Base-by-base conservation (phyloP, 1,284 basidiomycete genomes). In the Macrocybe sp. region DNA sequence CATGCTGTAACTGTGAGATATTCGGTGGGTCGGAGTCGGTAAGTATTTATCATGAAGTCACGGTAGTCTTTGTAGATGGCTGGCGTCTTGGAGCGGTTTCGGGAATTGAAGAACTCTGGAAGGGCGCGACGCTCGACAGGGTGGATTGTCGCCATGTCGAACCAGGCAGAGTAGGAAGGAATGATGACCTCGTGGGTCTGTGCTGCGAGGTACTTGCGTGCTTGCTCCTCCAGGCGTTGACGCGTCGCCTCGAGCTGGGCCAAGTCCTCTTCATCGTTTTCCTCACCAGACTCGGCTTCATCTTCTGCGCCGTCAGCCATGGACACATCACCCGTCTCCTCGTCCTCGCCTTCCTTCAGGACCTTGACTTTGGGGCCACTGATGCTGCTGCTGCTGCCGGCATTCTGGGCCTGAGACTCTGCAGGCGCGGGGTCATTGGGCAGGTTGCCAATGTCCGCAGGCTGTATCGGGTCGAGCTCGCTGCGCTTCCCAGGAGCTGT, bases 41-140 rank as follows among this genome's bases (percentile, higher is more conserved):
- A 99, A 2, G 96, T 96, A 73, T 99, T 97, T 68, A 99, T 84
- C 93, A 99, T 99, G 61, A 99, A 99, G 75, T 99, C 96, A 53
- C 96, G 85, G 65, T 99, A 99, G 67, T 98, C 96, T 68, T 98
- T 99, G 78, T 99, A 99, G 56, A 98, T 92, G 30, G 89, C 81
- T 0, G 96, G 96, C 0, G 95, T 97, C 73, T 99, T 99, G 55
- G 87, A 90, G 57, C 96, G 73, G 66, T 97, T 96, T 53, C 92
- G 79, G 49, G 90, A 92, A 66, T 95, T 96, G 80, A 99, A 99
- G 78, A 98, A 99, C 69, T 99, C 96, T 37, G 96, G 97, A 28
- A 99, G 74, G 2, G 93, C 91, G 58, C 92, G 85, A 53, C 86
- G 82, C 67, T 99, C 96, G 55, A 99, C 89, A 8, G 90, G 81